Evolutionary conservation across 345 rosid species (phyloP).

Genomic region (Eucalyptus globulus): DNA sequence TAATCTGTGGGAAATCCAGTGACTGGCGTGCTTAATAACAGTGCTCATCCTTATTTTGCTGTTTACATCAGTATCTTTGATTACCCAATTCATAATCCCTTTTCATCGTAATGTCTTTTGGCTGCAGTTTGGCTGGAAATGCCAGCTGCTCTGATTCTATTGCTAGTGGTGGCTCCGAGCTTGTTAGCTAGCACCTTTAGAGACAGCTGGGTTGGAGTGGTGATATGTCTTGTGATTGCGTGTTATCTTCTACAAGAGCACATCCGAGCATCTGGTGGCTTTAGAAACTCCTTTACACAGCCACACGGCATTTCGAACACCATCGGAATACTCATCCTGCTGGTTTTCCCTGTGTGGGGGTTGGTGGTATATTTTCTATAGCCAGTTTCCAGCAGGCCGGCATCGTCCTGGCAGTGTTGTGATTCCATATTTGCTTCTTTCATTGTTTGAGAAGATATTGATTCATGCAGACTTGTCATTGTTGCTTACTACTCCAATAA

Average conservation of each 20-base stretch:
- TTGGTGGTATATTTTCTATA: constrained; percentile 47
- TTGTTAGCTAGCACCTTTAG: constrained; percentile 56
- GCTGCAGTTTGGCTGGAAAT: constrained; percentile 66
- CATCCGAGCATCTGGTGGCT: constrained; percentile 94
- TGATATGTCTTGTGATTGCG: constrained; percentile 59
- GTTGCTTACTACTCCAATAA: not conserved
- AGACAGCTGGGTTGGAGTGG: constrained; percentile 47
- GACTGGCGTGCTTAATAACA: not conserved
- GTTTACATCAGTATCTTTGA: not conserved
- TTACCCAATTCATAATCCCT: not conserved
- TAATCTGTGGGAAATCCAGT: not conserved
- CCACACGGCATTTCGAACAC: constrained; percentile 72
- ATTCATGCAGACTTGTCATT: not conserved
- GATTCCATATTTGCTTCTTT: not conserved
- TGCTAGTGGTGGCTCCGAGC: constrained; percentile 66
- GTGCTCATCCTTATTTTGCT: not conserved
- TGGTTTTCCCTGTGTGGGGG: constrained; percentile 79
- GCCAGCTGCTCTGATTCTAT: constrained; percentile 68
- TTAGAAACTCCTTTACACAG: constrained; percentile 73
- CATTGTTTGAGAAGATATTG: not conserved
- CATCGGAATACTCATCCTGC: constrained; percentile 61
- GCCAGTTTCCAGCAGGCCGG: not conserved
- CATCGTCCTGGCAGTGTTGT: not conserved
- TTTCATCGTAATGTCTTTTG: not conserved
- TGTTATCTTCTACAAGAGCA: constrained; percentile 95